These are phyloP conservation scores for Ophiostoma montium DNA, from an alignment of 2,329 filamentous ascomycete genomes.

Conservation along the genomic window DNA sequence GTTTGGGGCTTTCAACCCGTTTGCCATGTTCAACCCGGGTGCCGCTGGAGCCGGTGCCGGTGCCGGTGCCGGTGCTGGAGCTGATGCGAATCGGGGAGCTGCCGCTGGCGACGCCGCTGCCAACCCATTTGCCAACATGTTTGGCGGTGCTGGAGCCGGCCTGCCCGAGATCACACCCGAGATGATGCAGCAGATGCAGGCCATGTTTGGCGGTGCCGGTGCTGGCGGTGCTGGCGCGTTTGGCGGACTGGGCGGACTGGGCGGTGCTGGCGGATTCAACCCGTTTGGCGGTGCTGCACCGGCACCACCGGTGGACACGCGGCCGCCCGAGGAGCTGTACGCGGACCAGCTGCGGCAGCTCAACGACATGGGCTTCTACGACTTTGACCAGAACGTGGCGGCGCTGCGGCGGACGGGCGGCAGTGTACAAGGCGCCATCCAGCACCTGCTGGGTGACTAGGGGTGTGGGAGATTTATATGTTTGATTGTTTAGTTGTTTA, in stretches of 20 bases:
- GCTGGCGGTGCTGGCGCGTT: constrained; percentile 19
- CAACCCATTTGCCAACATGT: constrained; percentile 27
- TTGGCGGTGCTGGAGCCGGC: constrained; percentile 20
- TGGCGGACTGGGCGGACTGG: not conserved
- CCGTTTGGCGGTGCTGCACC: not conserved
- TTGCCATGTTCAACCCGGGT: not conserved
- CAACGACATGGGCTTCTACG: constrained; percentile 98
- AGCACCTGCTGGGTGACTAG: constrained; percentile 45
- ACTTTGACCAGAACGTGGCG: constrained; percentile 86
- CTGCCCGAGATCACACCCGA: constrained; percentile 39
- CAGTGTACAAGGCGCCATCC: constrained; percentile 83
- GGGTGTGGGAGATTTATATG: constrained; percentile 1
- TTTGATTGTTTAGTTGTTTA: not conserved
- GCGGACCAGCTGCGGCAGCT: constrained; percentile 80
- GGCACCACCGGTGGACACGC: constrained; percentile 51
- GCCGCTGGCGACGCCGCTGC: not conserved
- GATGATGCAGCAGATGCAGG: constrained; percentile 36
- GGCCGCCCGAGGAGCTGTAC: constrained; percentile 88
- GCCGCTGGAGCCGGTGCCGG: not conserved
- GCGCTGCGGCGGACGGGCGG: constrained; percentile 80
- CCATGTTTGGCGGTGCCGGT: constrained; percentile 28
- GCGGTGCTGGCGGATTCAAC: not conserved
- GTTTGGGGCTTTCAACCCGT: constrained; percentile 21
- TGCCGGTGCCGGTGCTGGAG: not conserved
- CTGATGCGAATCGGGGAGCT: not conserved